Evolutionary conservation across 2,329 filamentous ascomycete species (phyloP), one percentile per base, ranked within the genome.

Genomic region (Lasiodiplodia sp.): DNA sequence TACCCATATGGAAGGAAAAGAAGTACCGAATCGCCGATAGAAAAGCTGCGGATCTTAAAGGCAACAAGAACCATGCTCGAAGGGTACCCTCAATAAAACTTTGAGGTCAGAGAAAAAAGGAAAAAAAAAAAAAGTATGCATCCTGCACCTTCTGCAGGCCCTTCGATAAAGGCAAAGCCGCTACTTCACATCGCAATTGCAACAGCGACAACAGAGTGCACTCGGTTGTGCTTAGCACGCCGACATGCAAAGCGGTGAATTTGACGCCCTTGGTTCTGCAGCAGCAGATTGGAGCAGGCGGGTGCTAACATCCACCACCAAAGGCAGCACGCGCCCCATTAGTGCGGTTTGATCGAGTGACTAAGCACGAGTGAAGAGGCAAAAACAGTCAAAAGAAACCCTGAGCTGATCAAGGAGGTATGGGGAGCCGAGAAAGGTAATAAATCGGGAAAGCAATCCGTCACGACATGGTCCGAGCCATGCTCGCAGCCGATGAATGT

Each of bases 401-500:
- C 38, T 38, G 18, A 3, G 60, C 16, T 49, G 60, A 49, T 37
- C 23, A 6, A 52, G 12, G 38, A 23, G 34, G 47, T 44, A 52
- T 52, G 47, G 25, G 21, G 25, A 64, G 31, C 28, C 60, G 60
- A 49, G 31, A 64, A 49, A 52, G 47, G 47, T 51, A 16, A 44
- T 63, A 52, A 34, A n/a, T 52, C 31, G 60, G 28, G 44, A 37
- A 64, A 52, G 60, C 60, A 64, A 25, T 64, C 60, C 44, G 18
- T 51, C 44, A 52, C 37, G 44, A 34, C 60, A 34, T 52, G 60
- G 47, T 34, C 60, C 47, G 31, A 49, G 47, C 60, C 60, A 52
- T 52, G 47, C 37, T 21, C 28, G 28, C 60, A 64, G 60, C 47
- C 60, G 47, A 64, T 52, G 60, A 64, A 51, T 64, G 47, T 52